Evolutionary conservation across 75 land plant species (phyloP).

Genomic region (Cunninghamia lanceolata): DNA sequence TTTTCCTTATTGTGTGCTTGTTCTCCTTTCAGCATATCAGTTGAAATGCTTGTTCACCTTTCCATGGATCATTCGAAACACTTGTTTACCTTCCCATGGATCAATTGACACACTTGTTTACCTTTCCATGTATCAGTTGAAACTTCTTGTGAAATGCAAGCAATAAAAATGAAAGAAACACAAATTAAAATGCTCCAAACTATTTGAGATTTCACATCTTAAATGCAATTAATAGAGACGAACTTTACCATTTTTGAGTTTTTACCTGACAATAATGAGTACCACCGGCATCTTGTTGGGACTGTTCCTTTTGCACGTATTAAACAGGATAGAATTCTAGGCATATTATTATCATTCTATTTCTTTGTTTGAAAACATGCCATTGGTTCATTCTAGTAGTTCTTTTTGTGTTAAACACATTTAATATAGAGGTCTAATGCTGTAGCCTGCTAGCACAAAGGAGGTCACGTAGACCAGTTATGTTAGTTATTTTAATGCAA

Average conservation of each 20-base stretch:
- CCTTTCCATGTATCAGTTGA: neutral
- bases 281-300: neutral
- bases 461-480: neutral
- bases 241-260: no score
- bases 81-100: no score
- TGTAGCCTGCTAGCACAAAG: neutral
- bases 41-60: neutral
- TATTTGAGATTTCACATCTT: neutral
- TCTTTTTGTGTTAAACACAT: neutral
- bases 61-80: no score
- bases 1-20: neutral
- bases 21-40: no score
- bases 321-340: neutral
- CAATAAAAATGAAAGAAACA: neutral
- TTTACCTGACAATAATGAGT: no score
- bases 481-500: neutral
- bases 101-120: no score
- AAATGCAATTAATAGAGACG: neutral
- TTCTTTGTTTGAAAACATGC: neutral
- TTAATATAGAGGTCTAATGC: neutral
- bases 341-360: neutral
- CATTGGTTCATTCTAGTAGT: neutral
- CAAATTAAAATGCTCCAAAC: neutral
- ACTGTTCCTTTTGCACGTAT: neutral
- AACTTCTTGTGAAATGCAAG: neutral